A percentile compares a stretch with the other conserved stretches of the same genome.
phyloP scores from a whole-genome alignment of 208 protist genomes.

The Crithidia brevicula region DNA sequence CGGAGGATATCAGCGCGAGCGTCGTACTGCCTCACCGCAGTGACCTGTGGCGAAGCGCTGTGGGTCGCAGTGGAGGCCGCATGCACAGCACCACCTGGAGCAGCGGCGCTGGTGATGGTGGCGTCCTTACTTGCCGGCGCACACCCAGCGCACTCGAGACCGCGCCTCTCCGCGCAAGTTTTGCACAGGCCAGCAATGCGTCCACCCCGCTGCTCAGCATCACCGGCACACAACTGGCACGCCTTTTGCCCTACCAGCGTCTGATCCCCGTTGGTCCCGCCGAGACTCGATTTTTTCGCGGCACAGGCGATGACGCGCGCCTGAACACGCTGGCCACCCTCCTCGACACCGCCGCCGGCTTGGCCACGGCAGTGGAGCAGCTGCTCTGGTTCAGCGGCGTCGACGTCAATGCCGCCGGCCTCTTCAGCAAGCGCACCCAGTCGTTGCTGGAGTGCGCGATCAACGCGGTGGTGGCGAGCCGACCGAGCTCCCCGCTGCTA shows the following conservation, averaged over 20 bases:
- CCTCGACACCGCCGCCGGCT: slow-evolving; percentile 46
- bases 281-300: slow-evolving; percentile 49
- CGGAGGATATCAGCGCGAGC: slow-evolving; percentile 15
- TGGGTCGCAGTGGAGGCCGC: too few species aligned
- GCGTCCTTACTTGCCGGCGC: not conserved
- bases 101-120: not conserved
- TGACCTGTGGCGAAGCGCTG: not conserved
- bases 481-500: slow-evolving; percentile 32
- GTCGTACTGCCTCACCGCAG: slow-evolving; percentile 18
- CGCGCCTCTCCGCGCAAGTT: not conserved
- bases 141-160: slow-evolving; percentile 5
- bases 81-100: too few species aligned
- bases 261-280: slow-evolving; percentile 48
- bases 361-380: slow-evolving; percentile 50
- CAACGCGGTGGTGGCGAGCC: slow-evolving; percentile 21
- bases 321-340: slow-evolving; percentile 60
- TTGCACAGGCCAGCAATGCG: not conserved
- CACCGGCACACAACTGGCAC: slow-evolving; percentile 1
- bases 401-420: slow-evolving; percentile 36
- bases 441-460: slow-evolving; percentile 42
- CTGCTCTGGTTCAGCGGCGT: slow-evolving; percentile 51
- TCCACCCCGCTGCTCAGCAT: slow-evolving; percentile 1
- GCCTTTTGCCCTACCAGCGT: slow-evolving; percentile 19
- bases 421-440: slow-evolving; percentile 37
- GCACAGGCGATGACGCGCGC: slow-evolving; percentile 35